Evolutionary conservation across 1,139 yeast species (phyloP).

Genomic region (Casaregolazyma suthepensis): DNA sequence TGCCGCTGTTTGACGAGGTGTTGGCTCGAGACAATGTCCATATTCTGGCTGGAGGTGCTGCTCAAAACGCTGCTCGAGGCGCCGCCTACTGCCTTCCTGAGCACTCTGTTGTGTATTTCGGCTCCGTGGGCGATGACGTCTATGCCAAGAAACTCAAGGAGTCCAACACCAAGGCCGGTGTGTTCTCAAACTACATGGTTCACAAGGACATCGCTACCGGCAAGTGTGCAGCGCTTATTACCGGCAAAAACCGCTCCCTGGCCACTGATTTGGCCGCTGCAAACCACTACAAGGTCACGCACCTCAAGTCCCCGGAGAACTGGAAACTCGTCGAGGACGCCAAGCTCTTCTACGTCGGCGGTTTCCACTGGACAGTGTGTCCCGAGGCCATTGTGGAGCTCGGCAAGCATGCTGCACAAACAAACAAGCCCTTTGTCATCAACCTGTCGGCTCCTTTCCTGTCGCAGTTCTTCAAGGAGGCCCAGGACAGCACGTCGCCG

Average conservation of each 20-base stretch:
- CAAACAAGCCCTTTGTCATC: slow-evolving; percentile 74
- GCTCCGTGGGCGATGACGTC: slow-evolving; percentile 91
- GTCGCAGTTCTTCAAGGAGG: slow-evolving; percentile 90
- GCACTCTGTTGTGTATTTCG: slow-evolving; percentile 84
- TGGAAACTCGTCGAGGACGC: slow-evolving; percentile 84
- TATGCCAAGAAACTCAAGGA: slow-evolving; percentile 73
- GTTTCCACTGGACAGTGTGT: slow-evolving; percentile 96
- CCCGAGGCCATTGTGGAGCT: slow-evolving; percentile 87
- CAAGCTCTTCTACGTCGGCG: slow-evolving; percentile 84
- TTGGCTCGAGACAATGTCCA: slow-evolving; percentile 55
- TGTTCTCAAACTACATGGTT: slow-evolving; percentile 77
- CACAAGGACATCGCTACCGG: slow-evolving; percentile 78
- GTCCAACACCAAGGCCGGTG: slow-evolving; percentile 87
- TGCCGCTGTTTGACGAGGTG: slow-evolving; percentile 75
- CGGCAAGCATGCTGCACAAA: slow-evolving; percentile 86
- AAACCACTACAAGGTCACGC: slow-evolving; percentile 87
- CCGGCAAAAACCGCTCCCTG: slow-evolving; percentile 82
- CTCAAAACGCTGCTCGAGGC: slow-evolving; percentile 98
- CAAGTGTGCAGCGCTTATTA: slow-evolving; percentile 94
- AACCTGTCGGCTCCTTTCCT: slow-evolving; percentile 97
- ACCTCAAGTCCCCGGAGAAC: slow-evolving; percentile 82
- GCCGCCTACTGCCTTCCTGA: slow-evolving; percentile 88
- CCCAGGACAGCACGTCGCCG: slow-evolving; percentile 71
- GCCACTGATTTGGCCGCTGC: slow-evolving; percentile 98
- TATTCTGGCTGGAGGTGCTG: slow-evolving; percentile 97